Conservation (phyloP, 2,329 filamentous ascomycete species). For the Penicillium sp. region DNA sequence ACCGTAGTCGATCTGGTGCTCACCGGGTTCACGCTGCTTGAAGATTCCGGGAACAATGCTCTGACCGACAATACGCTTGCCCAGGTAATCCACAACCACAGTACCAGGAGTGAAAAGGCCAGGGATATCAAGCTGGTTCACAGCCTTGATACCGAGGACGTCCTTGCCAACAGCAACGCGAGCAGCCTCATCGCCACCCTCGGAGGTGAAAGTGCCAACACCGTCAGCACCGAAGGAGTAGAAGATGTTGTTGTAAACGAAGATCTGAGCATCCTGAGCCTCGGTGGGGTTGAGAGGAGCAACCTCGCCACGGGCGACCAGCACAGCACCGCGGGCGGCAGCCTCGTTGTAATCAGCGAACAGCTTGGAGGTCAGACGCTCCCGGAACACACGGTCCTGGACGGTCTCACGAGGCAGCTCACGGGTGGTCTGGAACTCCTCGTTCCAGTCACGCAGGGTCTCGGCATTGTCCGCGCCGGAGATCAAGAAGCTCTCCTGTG, state of each 20-base stretch:
- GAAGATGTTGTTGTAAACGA: constrained; percentile 99
- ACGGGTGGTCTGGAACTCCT: constrained; percentile 95
- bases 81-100: constrained; percentile 93
- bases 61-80: constrained; percentile 95
- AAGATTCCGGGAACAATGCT: constrained; percentile 99
- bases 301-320: constrained; percentile 91
- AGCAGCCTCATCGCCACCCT: constrained; percentile 95
- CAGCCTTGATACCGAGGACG: constrained; percentile 86
- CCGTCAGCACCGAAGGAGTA: constrained; percentile 98
- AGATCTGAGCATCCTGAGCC: constrained; percentile 89
- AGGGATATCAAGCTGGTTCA: constrained; percentile 95
- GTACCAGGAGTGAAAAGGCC: constrained; percentile 94
- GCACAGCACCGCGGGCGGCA: constrained; percentile 83
- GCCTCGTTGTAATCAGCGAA: constrained; percentile 98
- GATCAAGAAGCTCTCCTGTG: constrained; percentile 89
- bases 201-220: constrained; percentile 92
- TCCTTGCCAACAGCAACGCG: constrained; percentile 96
- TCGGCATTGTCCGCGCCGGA: constrained; percentile 91
- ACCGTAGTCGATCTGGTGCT: constrained; percentile 98
- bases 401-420: constrained; percentile 92
- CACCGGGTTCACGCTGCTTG: constrained; percentile 94
- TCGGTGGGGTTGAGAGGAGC: constrained; percentile 94
- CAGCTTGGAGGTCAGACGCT: constrained; percentile 89
- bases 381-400: constrained; percentile 93
- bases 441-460: constrained; percentile 96